Conservation (phyloP, 257 asterid species). For the Forsythia viridissima region DNA sequence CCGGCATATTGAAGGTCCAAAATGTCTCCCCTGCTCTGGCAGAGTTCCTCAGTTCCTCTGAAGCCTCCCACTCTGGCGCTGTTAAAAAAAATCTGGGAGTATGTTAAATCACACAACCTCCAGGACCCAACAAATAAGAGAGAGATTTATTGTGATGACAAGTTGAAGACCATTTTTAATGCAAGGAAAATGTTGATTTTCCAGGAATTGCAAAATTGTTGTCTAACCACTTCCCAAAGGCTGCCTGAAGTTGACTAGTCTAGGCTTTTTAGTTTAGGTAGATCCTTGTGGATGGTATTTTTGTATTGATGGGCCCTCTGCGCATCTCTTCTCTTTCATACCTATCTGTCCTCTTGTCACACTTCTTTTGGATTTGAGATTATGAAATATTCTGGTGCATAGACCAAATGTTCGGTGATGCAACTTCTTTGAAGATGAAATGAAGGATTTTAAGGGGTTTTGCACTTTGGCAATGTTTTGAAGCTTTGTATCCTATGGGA, state of each 20-base stretch:
- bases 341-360: not conserved
- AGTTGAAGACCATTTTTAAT: slow-evolving; percentile 55
- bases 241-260: slow-evolving; percentile 23
- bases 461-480: slow-evolving; percentile 5
- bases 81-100: slow-evolving; percentile 38
- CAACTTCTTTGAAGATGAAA: not conserved
- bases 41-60: slow-evolving; percentile 35
- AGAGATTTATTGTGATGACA: slow-evolving; percentile 64
- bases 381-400: not conserved
- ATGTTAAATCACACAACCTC: slow-evolving; percentile 33
- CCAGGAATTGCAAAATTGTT: slow-evolving; percentile 53
- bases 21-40: slow-evolving; percentile 43
- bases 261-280: not conserved
- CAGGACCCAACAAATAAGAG: slow-evolving; percentile 60
- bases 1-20: slow-evolving; percentile 35
- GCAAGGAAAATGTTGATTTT: slow-evolving; percentile 60
- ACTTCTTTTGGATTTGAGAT: not conserved
- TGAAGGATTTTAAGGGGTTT: not conserved
- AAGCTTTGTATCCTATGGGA: not conserved
- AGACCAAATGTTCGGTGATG: not conserved
- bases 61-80: slow-evolving; percentile 36
- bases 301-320: not conserved
- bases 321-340: not conserved
- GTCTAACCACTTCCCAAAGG: slow-evolving; percentile 50
- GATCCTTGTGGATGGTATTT: not conserved